phyloP scores from a whole-genome alignment of 1,139 yeast species.

The Magnusiomyces suaveolens region DNA sequence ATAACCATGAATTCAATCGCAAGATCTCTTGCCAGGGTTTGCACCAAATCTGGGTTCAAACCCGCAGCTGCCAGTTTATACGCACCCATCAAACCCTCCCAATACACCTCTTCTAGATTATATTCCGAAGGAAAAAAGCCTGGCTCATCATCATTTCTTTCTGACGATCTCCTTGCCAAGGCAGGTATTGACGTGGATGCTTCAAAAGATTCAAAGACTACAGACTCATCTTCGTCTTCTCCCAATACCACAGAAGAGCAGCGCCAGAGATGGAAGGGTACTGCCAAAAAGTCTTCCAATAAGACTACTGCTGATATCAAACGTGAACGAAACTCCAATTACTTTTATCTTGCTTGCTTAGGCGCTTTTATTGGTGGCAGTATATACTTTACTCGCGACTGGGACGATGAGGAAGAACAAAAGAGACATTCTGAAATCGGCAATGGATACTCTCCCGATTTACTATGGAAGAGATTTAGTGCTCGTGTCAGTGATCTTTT shows the following conservation, averaged over 20 bases:
- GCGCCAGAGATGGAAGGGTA: conserved; percentile 30
- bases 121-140: conserved; percentile 22
- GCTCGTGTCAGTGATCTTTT: conserved; percentile 69
- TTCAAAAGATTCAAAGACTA: conserved; percentile 12
- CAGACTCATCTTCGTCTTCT: neutral
- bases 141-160: conserved; percentile 43
- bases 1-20: neutral
- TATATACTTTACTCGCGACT: conserved; percentile 72
- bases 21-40: neutral
- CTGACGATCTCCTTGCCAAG: conserved; percentile 70
- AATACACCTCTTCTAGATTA: neutral
- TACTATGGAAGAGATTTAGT: conserved; percentile 43
- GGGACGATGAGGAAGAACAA: conserved; percentile 68
- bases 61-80: neutral
- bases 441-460: conserved; percentile 61
- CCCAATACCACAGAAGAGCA: conserved; percentile 20
- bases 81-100: neutral
- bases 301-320: conserved; percentile 60
- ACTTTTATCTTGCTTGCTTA: conserved; percentile 39
- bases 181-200: conserved; percentile 62
- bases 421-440: conserved; percentile 45
- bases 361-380: conserved; percentile 54
- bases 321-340: conserved; percentile 36
- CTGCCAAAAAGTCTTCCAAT: conserved; percentile 35
- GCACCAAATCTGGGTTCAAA: neutral